Evolutionary conservation across 345 rosid species (phyloP).

Genomic region (Rhodamnia argentea): DNA sequence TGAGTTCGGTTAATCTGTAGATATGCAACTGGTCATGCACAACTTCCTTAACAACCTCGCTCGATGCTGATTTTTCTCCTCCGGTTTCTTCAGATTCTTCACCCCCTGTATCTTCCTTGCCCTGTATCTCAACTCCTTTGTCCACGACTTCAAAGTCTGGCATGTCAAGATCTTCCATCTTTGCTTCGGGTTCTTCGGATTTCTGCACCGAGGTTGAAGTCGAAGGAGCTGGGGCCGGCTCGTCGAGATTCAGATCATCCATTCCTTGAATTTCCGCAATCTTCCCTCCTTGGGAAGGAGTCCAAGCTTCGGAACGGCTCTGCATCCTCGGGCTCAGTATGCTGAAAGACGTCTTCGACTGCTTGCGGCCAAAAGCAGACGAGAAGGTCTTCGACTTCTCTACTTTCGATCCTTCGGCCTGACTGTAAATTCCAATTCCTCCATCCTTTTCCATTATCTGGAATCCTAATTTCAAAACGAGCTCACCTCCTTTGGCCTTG

Average conservation of each 20-base stretch:
- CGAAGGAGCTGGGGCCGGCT: slow-evolving; percentile 36
- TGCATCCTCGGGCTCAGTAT: slow-evolving; percentile 77
- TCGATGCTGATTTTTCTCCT: slow-evolving; percentile 31
- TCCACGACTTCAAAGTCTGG: slow-evolving; percentile 85
- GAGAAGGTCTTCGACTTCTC: slow-evolving; percentile 26
- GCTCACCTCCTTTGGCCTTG: slow-evolving; percentile 91
- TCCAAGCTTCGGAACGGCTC: slow-evolving; percentile 56
- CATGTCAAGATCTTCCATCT: slow-evolving; percentile 50
- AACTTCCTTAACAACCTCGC: slow-evolving; percentile 64
- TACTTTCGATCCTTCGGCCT: slow-evolving; percentile 39
- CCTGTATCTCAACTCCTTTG: slow-evolving; percentile 80
- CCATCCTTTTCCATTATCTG: slow-evolving; percentile 97
- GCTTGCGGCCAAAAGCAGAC: slow-evolving; percentile 57
- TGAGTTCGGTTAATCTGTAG: slow-evolving; percentile 62
- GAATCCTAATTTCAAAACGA: slow-evolving; percentile 67
- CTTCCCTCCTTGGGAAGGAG: slow-evolving; percentile 30
- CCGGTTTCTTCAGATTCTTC: slow-evolving; percentile 35
- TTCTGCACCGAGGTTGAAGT: slow-evolving; percentile 11
- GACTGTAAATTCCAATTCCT: slow-evolving; percentile 72
- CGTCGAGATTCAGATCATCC: slow-evolving; percentile 85
- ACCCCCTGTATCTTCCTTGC: slow-evolving; percentile 18
- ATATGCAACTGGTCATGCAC: slow-evolving; percentile 54
- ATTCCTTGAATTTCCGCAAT: slow-evolving; percentile 55
- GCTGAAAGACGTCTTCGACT: slow-evolving; percentile 79
- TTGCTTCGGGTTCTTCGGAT: slow-evolving; percentile 29